Percentiles rank a stretch among this genome's conserved stretches.
Conservation (phyloP, 2,329 filamentous ascomycete genomes). For the Colletotrichum lini region DNA sequence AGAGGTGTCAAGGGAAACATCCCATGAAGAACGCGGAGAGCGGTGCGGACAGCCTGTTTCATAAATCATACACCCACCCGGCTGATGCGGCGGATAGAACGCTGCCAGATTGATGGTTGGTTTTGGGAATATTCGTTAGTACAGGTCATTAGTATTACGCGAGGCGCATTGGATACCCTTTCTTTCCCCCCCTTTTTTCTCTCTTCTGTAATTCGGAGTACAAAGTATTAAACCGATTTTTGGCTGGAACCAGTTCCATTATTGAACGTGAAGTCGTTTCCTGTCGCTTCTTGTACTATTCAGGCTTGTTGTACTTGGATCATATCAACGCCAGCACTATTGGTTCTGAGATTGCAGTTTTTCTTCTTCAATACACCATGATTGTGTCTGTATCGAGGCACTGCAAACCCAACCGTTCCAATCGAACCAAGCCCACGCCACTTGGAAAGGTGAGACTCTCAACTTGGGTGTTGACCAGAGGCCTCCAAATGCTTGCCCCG, state of each 20-base stretch:
- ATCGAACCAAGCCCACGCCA: background rate
- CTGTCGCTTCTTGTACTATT: background rate
- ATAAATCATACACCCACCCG: background rate
- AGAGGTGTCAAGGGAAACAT: too few species aligned
- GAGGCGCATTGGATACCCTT: constrained; percentile 32
- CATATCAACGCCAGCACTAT: background rate
- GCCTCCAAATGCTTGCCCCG: background rate
- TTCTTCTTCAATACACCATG: too few species aligned
- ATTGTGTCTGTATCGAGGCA: background rate
- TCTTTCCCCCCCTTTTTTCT: background rate
- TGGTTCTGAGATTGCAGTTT: background rate
- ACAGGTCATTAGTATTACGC: background rate
- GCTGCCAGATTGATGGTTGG: background rate
- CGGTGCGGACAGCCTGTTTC: background rate
- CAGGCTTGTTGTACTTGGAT: background rate
- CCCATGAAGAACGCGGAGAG: background rate
- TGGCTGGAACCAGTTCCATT: background rate
- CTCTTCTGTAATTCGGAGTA: background rate
- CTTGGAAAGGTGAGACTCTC: too few species aligned
- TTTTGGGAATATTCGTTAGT: too few species aligned
- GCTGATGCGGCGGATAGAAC: background rate
- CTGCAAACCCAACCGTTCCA: background rate
- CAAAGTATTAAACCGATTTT: background rate
- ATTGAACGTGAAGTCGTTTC: background rate
- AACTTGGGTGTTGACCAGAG: background rate